A percentile compares a stretch with the other conserved stretches of the same genome.
Evolutionary conservation across 148 eudicot species (phyloP).

Genomic region (Vaccinium vitisidaea): DNA sequence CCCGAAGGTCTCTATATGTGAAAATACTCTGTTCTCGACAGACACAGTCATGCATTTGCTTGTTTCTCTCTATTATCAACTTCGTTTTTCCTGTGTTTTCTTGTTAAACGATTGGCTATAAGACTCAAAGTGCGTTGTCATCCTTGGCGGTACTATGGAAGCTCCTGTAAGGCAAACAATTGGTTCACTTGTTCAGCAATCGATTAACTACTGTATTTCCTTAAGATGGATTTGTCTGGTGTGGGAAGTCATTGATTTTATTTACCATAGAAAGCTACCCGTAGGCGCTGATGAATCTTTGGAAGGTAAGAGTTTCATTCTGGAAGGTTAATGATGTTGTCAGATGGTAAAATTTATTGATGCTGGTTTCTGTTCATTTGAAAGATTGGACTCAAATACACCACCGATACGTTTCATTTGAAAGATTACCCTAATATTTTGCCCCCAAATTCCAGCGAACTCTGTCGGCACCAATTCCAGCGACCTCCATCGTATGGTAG

Average conservation of each 20-base stretch:
- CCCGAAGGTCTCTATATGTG: slow-evolving; percentile 89
- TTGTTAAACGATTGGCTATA: background rate
- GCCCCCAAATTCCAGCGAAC: too few relatives aligned
- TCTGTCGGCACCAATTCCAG: too few relatives aligned
- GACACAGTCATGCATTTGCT: background rate
- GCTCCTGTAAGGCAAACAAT: background rate
- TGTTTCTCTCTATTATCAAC: background rate
- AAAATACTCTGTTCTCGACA: slow-evolving; percentile 6
- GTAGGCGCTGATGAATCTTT: background rate
- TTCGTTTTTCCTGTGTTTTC: background rate
- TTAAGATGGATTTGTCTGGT: background rate
- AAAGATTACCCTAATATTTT: too few relatives aligned
- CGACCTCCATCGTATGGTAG: too few relatives aligned
- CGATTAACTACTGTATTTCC: background rate
- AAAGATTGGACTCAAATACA: too few relatives aligned
- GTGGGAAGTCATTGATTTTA: background rate
- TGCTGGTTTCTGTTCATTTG: background rate
- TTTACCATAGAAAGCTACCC: background rate
- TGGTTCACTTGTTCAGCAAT: background rate
- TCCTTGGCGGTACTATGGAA: background rate
- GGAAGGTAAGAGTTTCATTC: background rate
- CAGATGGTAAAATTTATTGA: background rate
- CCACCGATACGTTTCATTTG: too few relatives aligned
- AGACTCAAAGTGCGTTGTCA: background rate
- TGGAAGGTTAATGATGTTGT: background rate